Evolutionary conservation across 108 stramenopile genomes (phyloP), one percentile per base, ranked within the genome.

Genomic region (Cyclotella distinguenda): DNA sequence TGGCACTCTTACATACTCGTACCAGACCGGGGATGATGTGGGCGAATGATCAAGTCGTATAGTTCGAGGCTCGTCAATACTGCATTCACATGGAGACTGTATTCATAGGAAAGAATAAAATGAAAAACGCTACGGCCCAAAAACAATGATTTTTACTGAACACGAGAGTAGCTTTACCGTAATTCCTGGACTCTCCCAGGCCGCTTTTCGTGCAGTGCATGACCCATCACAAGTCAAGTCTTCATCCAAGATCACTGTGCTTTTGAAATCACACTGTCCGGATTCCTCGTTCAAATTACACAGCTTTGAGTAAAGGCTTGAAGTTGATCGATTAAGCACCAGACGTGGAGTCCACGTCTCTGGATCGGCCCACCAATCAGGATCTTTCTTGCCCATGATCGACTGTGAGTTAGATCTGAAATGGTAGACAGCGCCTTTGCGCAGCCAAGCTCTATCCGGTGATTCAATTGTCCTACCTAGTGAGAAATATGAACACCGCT

Each of bases 31-130:
- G 1, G n/a, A n/a, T n/a, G n/a, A n/a, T n/a, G n/a, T n/a, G n/a
- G 68, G 39, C 27, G 68, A 67, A 28, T 66, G 66, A 40, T 74
- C 72, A 30, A 74, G 4, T 13, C 72, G 72, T n/a, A 74, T 52
- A 42, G 66, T 67, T 12, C 72, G 30, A 7, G 72, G 72, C 34
- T 47, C 58, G 19, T 74, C 62, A 19, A 64, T 46, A 11, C 55
- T 49, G 36, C 72, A 74, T 26, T 64, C 62, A 32, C 72, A 74
- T 11, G 72, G 54, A n/a, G n/a, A n/a, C n/a, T n/a, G n/a, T n/a
- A n/a, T n/a, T n/a, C n/a, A n/a, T n/a, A n/a, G n/a, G n/a, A n/a
- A n/a, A n/a, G n/a, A n/a, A n/a, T n/a, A n/a, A n/a, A n/a, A n/a
- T n/a, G n/a, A n/a, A n/a, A n/a, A n/a, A n/a, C n/a, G n/a, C n/a